Base-by-base conservation (phyloP, 176 grass and related monocot genomes). In the Eleusine coracana region DNA sequence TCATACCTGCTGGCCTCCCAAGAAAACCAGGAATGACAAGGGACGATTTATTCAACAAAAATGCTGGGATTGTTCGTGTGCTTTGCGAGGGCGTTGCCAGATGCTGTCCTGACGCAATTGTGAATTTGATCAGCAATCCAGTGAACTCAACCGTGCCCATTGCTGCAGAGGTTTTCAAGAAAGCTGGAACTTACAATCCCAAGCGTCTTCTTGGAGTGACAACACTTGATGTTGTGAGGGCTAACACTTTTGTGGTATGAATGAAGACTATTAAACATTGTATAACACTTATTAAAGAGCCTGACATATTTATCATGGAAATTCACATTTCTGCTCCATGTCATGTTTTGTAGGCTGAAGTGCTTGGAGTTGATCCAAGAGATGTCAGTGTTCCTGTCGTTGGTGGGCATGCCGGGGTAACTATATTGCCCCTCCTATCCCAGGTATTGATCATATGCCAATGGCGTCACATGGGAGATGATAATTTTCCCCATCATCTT, bases 21-120 rank as follows among this genome's bases (percentile, higher is more conserved):
- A 93, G 96, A 82, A 99, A 96, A 85, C 96, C 96, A 25, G 92
- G 96, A 86, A 99, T 99, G 96, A 99, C 96, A 58, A 92, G 96
- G 78, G 96, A 99, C 74, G 96, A 99, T 89, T 79, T 99, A 18
- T 99, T 99, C 86, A 96, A 99, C 77, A 99, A 90, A 82, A 99
- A 96, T 75, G 96, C 96, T 38, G 96, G 96, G 61, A 99, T 99
- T 51, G 96, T 99, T 55, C 89, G 87, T 51, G 83, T 85, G 0
- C 87, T 99, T 18, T 96, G 89, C 80, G 89, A 99, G 69, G 96
- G 91, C 6, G 84, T 99, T 85, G 85, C 87, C 71, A 91, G 89
- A 58, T 92, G 91, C 76, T 96, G 91, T 37, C 96, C 96, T 15
- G 60, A 87, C 82, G 91, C 96, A 36, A 82, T 96, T 67, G 91